These are phyloP conservation scores for Dipteronia dyeriana DNA, from an alignment of 345 rosid genomes.

Conservation along the genomic window DNA sequence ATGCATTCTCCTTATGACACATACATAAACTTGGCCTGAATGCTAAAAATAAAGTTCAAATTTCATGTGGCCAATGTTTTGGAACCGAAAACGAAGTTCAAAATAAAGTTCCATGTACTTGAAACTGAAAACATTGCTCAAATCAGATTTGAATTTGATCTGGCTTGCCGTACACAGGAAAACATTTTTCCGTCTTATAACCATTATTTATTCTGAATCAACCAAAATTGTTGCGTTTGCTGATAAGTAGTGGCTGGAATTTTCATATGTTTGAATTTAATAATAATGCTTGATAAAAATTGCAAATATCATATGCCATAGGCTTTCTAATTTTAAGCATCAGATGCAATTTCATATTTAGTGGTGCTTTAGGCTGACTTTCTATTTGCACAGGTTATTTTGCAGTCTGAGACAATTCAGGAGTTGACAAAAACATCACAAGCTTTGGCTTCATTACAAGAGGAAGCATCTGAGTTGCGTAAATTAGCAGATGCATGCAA, in stretches of 20 bases:
- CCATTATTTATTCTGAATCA: not conserved
- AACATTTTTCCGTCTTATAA: not conserved
- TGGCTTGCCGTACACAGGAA: not conserved
- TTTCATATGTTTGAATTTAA: not conserved
- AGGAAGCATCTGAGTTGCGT: slow-evolving; percentile 72
- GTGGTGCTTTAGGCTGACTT: slow-evolving; percentile 4
- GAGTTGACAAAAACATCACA: slow-evolving; percentile 89
- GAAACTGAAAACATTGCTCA: slow-evolving; percentile 3
- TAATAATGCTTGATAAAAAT: not conserved
- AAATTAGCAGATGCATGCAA: slow-evolving; percentile 57
- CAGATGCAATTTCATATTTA: not conserved
- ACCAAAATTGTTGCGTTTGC: not conserved
- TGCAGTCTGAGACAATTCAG: slow-evolving; percentile 95
- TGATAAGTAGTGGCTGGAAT: not conserved
- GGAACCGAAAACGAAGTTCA: no score
- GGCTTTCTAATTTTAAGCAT: not conserved
- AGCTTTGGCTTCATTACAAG: slow-evolving; percentile 65
- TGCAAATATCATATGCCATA: not conserved
- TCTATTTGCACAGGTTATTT: slow-evolving; percentile 62
- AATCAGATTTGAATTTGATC: not conserved
- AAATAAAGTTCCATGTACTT: not conserved
- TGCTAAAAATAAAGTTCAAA: not conserved
- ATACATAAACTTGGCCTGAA: not conserved
- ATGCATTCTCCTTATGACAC: not conserved
- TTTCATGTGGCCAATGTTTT: not conserved